Evolutionary conservation across 352 stramenopile species (phyloP), one percentile per base, ranked within the genome.

Genomic region (Globisporangium megalacanthum): DNA sequence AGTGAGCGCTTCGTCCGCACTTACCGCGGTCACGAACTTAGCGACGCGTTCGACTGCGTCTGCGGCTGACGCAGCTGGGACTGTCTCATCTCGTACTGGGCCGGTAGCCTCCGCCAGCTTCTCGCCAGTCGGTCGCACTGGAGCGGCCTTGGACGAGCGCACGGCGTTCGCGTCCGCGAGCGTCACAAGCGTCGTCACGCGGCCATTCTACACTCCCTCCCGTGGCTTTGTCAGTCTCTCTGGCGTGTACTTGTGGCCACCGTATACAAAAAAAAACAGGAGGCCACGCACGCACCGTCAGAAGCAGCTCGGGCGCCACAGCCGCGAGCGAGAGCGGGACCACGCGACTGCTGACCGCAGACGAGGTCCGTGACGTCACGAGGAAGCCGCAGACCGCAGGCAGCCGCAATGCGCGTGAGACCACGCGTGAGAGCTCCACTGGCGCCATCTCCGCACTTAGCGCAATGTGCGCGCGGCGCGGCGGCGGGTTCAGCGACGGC

Each of bases 291-390:
- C 37, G 20, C 22, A 61, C 56, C 48, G 56, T 56, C 7, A n/a
- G 31, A 10, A 88, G 68, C 39, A 87, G 54, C 35, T 86, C 54
- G 0, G 80, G 80, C 0, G 64, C 72, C 41, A 68, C 45, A 20
- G 75, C 86, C n/a, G 74, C 80, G 35, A 88, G 59, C 35, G 80
- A 74, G 2, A 90, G 75, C 55, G 80, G 80, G 10, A 90, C 68
- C 47, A 90, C 63, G 8, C 75, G 68, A 33, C 54, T 45, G 31
- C 0, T 19, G 35, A 14, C 37, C 33, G 33, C 33, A 37, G 33
- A 37, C 33, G 33, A 37, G 5, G 33, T 8, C 33, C 33, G 33
- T 37, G 33, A 8, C 33, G 69, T 46, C 49, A 79, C 60, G 31
- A 66, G 57, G 36, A 90, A 87, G 46, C 75, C 80, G 47, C 71